A percentile compares a stretch with the other conserved stretches of the same genome.
Evolutionary conservation across 2,329 filamentous ascomycete genomes (phyloP).

Genomic region (Ophiostoma novo-ulmi): DNA sequence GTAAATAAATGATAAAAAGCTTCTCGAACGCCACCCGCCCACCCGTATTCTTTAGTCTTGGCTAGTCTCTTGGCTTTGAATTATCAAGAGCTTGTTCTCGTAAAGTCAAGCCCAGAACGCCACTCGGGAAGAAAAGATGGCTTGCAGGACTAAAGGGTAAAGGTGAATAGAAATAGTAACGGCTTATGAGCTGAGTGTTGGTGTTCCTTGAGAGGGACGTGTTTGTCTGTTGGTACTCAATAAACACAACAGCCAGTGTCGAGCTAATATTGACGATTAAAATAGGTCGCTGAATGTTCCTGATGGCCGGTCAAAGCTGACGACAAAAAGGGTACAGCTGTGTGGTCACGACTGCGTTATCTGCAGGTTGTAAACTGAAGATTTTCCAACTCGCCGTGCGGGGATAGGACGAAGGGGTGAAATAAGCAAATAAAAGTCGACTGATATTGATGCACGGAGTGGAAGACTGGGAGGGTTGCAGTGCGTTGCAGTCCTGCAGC

Average conservation of each 20-base stretch:
- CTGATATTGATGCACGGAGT: background rate
- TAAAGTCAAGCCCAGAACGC: conserved; percentile 2
- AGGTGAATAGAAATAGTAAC: background rate
- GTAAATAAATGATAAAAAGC: background rate
- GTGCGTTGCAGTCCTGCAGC: background rate
- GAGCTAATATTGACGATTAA: background rate
- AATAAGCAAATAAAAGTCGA: background rate
- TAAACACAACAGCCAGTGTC: background rate
- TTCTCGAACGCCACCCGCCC: conserved; percentile 1
- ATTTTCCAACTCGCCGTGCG: background rate
- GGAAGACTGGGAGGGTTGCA: background rate
- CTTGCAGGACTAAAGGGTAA: background rate
- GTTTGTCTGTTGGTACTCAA: background rate
- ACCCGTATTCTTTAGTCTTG: background rate
- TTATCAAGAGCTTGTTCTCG: background rate
- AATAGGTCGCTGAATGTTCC: background rate
- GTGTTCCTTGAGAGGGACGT: background rate
- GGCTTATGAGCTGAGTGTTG: background rate
- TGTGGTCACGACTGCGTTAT: background rate
- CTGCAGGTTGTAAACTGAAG: too few relatives aligned
- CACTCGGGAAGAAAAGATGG: conserved; percentile 5
- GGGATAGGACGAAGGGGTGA: background rate
- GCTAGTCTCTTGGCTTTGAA: background rate
- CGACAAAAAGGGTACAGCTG: background rate
- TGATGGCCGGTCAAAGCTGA: too few relatives aligned